Conservation (phyloP, 805 yeast genomes). For the Spencermartinsiella europaea region DNA sequence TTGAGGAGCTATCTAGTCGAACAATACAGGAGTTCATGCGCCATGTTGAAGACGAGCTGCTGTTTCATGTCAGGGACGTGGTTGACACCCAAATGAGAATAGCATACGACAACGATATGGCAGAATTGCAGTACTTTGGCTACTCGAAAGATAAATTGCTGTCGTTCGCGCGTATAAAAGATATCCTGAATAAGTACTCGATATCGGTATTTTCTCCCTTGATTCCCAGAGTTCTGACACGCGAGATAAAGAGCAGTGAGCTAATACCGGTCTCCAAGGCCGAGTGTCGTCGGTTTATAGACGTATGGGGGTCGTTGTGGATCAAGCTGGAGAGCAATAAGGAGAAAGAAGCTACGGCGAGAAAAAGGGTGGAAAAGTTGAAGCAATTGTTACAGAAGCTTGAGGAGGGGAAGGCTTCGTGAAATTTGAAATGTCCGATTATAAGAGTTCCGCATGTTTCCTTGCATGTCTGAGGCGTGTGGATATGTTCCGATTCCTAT, state of each 20-base stretch:
- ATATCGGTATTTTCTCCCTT: slow-evolving; percentile 51
- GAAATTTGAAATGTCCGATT: no score
- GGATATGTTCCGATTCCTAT: no score
- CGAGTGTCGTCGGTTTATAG: slow-evolving; percentile 34
- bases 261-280: slow-evolving; percentile 22
- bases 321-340: slow-evolving; percentile 3
- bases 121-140: slow-evolving; percentile 46
- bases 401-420: no score
- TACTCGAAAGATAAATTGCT: slow-evolving; percentile 38
- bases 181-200: slow-evolving; percentile 44
- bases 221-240: slow-evolving; percentile 17
- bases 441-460: no score
- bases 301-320: slow-evolving; percentile 50
- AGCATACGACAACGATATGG: slow-evolving; percentile 40
- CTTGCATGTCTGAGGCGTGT: no score
- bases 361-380: not conserved
- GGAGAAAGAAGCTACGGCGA: not conserved
- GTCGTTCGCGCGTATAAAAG: slow-evolving; percentile 40
- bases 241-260: not conserved
- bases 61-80: slow-evolving; percentile 34
- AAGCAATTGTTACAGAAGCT: no score
- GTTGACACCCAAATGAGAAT: slow-evolving; percentile 47
- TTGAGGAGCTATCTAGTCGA: not conserved
- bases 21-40: not conserved
- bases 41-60: slow-evolving; percentile 19